Evolutionary conservation across 2,329 filamentous ascomycete species (phyloP).

Genomic region (Fusarium solani-melongenae): DNA sequence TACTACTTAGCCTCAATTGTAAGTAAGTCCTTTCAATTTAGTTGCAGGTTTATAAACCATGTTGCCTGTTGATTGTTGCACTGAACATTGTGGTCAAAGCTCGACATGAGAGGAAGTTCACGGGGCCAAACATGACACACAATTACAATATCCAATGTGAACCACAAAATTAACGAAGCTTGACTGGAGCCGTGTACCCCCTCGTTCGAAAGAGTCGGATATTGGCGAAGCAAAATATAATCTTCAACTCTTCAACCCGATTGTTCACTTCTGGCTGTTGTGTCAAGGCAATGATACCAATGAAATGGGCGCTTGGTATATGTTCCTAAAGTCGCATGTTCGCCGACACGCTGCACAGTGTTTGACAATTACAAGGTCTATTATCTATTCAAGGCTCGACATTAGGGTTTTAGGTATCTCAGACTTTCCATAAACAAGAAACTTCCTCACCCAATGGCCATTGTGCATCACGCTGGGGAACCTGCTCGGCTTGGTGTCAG

Average conservation of each 20-base stretch:
- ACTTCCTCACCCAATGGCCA: neutral
- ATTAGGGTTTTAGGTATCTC: constrained; percentile 3
- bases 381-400: neutral
- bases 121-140: neutral
- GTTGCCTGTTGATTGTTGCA: neutral
- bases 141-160: neutral
- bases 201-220: neutral
- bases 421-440: neutral
- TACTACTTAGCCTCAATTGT: neutral
- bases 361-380: neutral
- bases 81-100: neutral
- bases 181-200: neutral
- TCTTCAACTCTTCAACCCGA: neutral
- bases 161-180: neutral
- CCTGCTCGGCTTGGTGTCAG: constrained; percentile 11
- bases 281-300: neutral
- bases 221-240: neutral
- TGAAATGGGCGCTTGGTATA: neutral
- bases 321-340: neutral
- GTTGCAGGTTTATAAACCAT: neutral
- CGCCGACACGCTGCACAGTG: neutral
- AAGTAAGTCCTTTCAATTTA: neutral
- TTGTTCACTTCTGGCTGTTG: neutral
- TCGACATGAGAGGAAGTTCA: neutral
- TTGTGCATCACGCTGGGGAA: constrained; percentile 11